phyloP scores from a whole-genome alignment of 352 stramenopile species.

The Globisporangium carolinianum region DNA sequence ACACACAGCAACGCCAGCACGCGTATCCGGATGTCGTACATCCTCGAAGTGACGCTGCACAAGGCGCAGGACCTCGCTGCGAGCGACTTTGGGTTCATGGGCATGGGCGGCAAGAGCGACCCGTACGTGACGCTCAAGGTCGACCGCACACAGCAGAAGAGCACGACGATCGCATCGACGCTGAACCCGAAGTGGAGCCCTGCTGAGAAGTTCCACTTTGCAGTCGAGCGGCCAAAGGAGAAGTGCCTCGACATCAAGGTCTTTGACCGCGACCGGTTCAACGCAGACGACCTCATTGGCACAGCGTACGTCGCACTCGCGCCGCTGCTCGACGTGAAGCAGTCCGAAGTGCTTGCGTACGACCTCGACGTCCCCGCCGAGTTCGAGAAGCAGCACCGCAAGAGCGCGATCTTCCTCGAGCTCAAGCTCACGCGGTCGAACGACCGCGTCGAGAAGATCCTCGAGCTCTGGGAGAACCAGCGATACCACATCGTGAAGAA shows the following conservation, averaged over 20 bases:
- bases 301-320: constrained; percentile 39
- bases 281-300: constrained; percentile 54
- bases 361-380: constrained; percentile 44
- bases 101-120: constrained; percentile 70
- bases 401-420: constrained; percentile 52
- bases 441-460: constrained; percentile 47
- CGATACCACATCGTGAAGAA: constrained; percentile 72
- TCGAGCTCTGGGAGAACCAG: constrained; percentile 86
- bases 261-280: constrained; percentile 57
- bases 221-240: constrained; percentile 48
- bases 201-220: constrained; percentile 52
- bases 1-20: neutral
- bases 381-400: constrained; percentile 57
- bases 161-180: constrained; percentile 31
- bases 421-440: constrained; percentile 38
- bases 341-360: constrained; percentile 44
- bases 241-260: constrained; percentile 48
- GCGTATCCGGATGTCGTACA: constrained; percentile 24
- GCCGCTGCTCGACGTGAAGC: constrained; percentile 37
- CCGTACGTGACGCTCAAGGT: constrained; percentile 69
- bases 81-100: constrained; percentile 61
- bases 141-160: constrained; percentile 34
- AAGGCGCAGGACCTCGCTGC: constrained; percentile 43
- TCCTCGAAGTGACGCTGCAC: constrained; percentile 51
- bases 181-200: constrained; percentile 53